Base-by-base conservation (phyloP, 1,139 yeast species). In the Wickerhamomyces sp. region DNA sequence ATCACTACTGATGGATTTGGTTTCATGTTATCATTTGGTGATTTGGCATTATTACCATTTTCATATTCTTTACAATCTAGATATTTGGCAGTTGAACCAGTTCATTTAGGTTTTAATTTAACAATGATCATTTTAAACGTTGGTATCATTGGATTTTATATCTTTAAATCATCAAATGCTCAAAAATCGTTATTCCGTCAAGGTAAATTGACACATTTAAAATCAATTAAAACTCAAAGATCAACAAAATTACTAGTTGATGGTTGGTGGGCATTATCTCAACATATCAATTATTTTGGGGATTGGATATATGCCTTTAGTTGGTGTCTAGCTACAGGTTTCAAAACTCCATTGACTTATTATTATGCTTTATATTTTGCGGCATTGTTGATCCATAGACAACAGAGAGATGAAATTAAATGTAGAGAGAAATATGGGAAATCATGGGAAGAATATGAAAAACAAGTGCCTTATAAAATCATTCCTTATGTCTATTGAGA, bases 1-100 rank as follows among this genome's bases (percentile, higher is more conserved):
- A 79, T 90, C 44, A 87, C 95, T 13, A 88, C 96, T 18, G 99
- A 93, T 67, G 99, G 99, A 0, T 89, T 93, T 64, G 99, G 99
- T 1, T 90, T 83, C 68, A 93, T 93, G 99, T 72, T 93, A 43
- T 79, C 91, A 9, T 91, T 91, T 69, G 99, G 99, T 33, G 99
- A 93, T 63, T 73, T 93, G 59, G 81, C 95, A 1, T 78, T 94
- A 73, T 89, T 93, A n/a, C 99, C 99, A 30, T 91, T 93, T 72
- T 78, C 95, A 1, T 93, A 94, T 64, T 76, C 93, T 6, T 64
- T 93, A 50, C 99, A 93, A 62, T 75, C 95, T 3, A 76, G 98
- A 52, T 94, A 82, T 64, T 69, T 91, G 50, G 78, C 91, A 4
- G 74, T 83, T 41, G 78, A 82, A 52, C 81, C 81, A 29, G 69